Base-by-base conservation (phyloP, 352 stramenopile species). In the Globisporangium solare region DNA sequence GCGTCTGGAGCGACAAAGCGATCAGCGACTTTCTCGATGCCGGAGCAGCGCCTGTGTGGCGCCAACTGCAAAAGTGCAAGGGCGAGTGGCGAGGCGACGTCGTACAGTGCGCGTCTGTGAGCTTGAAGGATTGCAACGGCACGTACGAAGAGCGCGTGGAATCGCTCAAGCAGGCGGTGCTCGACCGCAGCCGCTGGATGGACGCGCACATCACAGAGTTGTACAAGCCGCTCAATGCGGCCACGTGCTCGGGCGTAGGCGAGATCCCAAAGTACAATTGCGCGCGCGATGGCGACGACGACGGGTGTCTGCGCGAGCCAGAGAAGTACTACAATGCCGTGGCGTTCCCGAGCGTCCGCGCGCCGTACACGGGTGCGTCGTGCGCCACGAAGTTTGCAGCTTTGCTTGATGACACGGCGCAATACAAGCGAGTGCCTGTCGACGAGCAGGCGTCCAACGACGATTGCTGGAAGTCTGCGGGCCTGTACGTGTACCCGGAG, bases 211-310 rank as follows among this genome's bases (percentile, higher is more conserved):
- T 92, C 46, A 72, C 76, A 35, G 32, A 74, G 27, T 63, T 92
- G 3, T 92, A 88, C 73, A 88, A 88, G 59, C 48, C 60, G 46
- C 67, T 91, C 17, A 60, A 82, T 54, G 74, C 67, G 0, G 39
- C 61, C 21, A 82, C 73, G 14, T 91, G 81, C 56, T 84, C 74
- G 27, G 78, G 74, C 35, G 76, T 91, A 3, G 81, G 81, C 6
- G 57, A 66, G 14, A 65, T 91, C 17, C 78, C 78, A 14, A 83
- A 83, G 58, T 89, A 71, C 67, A 91, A 91, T 43, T 91, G 81
- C 55, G 81, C 69, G 2, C 51, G 61, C 7, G 67, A 89, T 43
- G 78, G 78, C 8, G 68, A 88, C 45, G 78, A 91, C 47, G 58
- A 66, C 35, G 81, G 81, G 4, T 91, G 81, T 32, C 56, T 91